phyloP scores from a whole-genome alignment of 495 filamentous ascomycete genomes.

The Apodospora peruviana region DNA sequence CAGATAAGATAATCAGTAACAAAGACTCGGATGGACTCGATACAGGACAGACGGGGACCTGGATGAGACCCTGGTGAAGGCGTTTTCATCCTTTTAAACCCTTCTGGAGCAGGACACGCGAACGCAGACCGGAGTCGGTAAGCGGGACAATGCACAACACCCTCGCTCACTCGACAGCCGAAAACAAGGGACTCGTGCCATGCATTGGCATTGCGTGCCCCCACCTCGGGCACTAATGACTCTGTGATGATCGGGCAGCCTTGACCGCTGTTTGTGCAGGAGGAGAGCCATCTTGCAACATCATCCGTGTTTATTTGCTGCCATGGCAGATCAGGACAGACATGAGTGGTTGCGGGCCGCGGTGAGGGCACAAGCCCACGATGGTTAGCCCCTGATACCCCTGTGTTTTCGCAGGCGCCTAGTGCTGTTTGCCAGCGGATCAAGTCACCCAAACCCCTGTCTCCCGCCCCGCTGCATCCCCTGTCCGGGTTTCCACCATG shows the following conservation, averaged over 20 bases:
- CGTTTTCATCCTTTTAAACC: neutral
- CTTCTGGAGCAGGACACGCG: neutral
- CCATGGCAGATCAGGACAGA: neutral
- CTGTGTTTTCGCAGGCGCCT: neutral
- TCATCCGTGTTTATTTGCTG: neutral
- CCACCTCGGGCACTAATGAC: conserved; percentile 11
- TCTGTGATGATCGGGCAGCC: conserved; percentile 12
- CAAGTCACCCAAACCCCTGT: neutral
- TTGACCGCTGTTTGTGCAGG: conserved; percentile 14
- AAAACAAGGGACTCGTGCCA: neutral
- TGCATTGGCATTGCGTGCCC: neutral
- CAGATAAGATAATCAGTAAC: neutral
- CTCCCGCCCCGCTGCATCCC: too few species aligned
- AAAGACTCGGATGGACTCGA: neutral
- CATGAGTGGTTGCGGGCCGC: neutral
- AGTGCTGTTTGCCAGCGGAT: neutral
- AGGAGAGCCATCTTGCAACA: conserved; percentile 1
- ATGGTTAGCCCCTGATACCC: neutral
- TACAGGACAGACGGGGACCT: neutral
- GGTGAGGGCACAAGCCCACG: neutral
- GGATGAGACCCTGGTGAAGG: neutral
- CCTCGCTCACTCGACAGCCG: neutral
- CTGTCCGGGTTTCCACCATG: too few species aligned
- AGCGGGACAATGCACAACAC: neutral
- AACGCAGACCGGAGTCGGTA: neutral